These are phyloP conservation scores for Draba incana DNA, from an alignment of 345 rosid species.

Conservation along the genomic window DNA sequence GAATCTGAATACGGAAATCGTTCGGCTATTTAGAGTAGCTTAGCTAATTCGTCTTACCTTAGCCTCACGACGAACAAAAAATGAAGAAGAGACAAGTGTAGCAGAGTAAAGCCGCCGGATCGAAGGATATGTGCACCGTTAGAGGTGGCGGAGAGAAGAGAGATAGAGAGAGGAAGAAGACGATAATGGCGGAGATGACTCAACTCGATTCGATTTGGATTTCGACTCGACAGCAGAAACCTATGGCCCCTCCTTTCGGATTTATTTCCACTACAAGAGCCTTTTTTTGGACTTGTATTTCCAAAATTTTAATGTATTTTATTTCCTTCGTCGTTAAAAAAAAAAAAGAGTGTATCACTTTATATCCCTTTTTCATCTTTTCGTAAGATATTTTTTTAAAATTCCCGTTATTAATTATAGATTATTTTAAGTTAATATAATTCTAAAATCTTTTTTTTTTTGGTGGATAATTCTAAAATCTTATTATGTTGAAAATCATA, in stretches of 20 bases:
- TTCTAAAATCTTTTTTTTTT: too few relatives aligned
- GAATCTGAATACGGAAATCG: constrained; percentile 28
- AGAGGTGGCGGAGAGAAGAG: constrained; percentile 35
- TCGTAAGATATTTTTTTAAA: not conserved
- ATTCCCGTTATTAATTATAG: not conserved
- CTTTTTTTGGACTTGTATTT: constrained; percentile 40
- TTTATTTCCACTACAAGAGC: constrained; percentile 42
- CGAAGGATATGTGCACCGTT: constrained; percentile 35
- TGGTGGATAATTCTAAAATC: not conserved
- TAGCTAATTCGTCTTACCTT: constrained; percentile 36
- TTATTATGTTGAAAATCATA: not conserved
- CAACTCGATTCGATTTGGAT: constrained; percentile 21
- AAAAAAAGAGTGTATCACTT: not conserved
- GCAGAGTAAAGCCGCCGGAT: constrained; percentile 41
- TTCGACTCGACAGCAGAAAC: constrained; percentile 42
- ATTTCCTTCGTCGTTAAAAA: not conserved
- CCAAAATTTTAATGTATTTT: not conserved
- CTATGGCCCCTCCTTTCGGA: constrained; percentile 40
- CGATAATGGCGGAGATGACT: constrained; percentile 43
- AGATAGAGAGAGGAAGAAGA: constrained; percentile 32
- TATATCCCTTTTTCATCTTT: too few relatives aligned
- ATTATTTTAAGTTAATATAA: not conserved
- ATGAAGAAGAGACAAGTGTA: constrained; percentile 21
- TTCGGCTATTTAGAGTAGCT: not conserved
- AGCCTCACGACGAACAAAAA: not conserved